Evolutionary conservation across 2,329 filamentous ascomycete species (phyloP).

Genomic region (Colletotrichum sp.): DNA sequence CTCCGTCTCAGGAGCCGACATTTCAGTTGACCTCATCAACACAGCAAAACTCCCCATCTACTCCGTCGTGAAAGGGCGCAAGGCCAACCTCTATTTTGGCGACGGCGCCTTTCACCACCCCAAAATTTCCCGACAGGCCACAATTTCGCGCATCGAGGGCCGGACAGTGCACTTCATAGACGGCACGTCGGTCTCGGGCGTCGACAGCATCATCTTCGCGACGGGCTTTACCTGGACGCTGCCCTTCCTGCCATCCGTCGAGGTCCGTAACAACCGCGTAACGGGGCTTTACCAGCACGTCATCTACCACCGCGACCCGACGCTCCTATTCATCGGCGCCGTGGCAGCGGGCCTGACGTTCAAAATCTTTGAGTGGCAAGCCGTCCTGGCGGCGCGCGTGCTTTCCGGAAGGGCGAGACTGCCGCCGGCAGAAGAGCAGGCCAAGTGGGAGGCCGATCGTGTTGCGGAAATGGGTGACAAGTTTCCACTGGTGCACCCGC

Average conservation of each 20-base stretch:
- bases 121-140: slow-evolving; percentile 48
- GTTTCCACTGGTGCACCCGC: slow-evolving; percentile 63
- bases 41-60: slow-evolving; percentile 53
- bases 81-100: slow-evolving; percentile 60
- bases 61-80: slow-evolving; percentile 54
- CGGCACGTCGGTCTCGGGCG: slow-evolving; percentile 53
- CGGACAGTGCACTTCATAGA: slow-evolving; percentile 62
- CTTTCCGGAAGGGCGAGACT: slow-evolving; percentile 59
- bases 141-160: slow-evolving; percentile 50
- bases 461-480: slow-evolving; percentile 60
- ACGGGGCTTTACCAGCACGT: slow-evolving; percentile 63
- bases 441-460: slow-evolving; percentile 61
- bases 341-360: slow-evolving; percentile 66
- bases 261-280: slow-evolving; percentile 59
- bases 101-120: slow-evolving; percentile 66
- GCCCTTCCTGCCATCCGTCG: slow-evolving; percentile 61
- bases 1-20: slow-evolving; percentile 69
- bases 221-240: slow-evolving; percentile 71
- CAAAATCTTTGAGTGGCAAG: slow-evolving; percentile 73
- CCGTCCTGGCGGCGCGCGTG: slow-evolving; percentile 64
- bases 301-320: slow-evolving; percentile 59
- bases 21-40: slow-evolving; percentile 56
- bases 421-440: slow-evolving; percentile 53
- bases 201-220: slow-evolving; percentile 70
- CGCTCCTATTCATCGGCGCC: slow-evolving; percentile 63